Base-by-base conservation (phyloP, 768 basidiomycete species). In the Exidia glandulosa region DNA sequence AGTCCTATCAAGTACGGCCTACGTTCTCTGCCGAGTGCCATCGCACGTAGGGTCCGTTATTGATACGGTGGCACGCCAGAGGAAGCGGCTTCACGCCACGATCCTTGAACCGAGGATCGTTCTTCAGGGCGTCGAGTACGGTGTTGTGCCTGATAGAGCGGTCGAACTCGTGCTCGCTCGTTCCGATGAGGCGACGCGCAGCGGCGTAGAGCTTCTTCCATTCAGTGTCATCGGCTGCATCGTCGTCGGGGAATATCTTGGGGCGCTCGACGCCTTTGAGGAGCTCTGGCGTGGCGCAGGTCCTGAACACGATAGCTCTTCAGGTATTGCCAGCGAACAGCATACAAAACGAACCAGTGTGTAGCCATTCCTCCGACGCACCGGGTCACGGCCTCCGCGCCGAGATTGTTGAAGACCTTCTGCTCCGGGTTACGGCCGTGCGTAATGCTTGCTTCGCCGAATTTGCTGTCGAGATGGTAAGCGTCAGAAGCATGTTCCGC, bases 301-400 rank as follows among this genome's bases (percentile, higher is more conserved):
- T 68, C 60, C 60, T 32, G 2, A n/a, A 19, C 10, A 37, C 36
- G 36, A 37, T 37, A 10, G 25, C 10, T 30, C 57, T 52, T 9
- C 16, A 59, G 57, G 58, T n/a, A 55, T 25, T 23, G 31, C 37
- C 25, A 54, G 32, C 3, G 14, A n/a, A 37, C 36, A 12, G 41
- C 6, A 45, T 45, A 45, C 13, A 32, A 37, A 23, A 57, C 61
- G 23, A 41, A 63, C 61, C 63, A 67, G 59, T 67, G 65, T 5
- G 66, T 67, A 16, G 61, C 50, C 68, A 69, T 69, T 12, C 68
- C 68, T 1, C 68, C 68, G 27, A 69, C 68, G 16, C 63, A 59
- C 32, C 66, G 65, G 3, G 68, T 67, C 29, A 69, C 64, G n/a
- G 66, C 62, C 47, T 66, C 60, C 6, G 63, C 67, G 9, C 58